phyloP scores from a whole-genome alignment of 306 rosid genomes.

The Corylus americana region DNA sequence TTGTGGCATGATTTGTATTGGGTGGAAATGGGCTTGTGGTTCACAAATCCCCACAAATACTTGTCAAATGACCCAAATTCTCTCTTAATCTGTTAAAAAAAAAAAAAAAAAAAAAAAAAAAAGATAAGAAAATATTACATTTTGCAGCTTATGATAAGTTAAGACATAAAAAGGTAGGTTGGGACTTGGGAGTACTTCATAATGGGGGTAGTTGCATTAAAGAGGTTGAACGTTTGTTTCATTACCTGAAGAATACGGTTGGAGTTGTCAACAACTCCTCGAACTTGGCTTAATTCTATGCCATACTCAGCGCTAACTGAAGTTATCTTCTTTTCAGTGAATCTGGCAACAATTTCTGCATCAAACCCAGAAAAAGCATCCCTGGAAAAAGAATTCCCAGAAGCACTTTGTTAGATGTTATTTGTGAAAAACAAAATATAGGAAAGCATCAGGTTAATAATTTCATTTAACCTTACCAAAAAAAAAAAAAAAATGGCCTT shows the following conservation, averaged over 20 bases:
- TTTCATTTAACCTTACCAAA: background rate
- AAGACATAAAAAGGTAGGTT: background rate
- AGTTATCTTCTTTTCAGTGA: constrained; percentile 79
- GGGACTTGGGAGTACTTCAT: background rate
- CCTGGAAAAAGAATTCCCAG: constrained; percentile 39
- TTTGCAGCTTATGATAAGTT: constrained; percentile 16
- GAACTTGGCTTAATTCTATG: constrained; percentile 80
- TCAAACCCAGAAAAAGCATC: constrained; percentile 84
- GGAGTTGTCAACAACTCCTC: constrained; percentile 93
- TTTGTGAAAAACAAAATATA: background rate
- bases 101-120: background rate
- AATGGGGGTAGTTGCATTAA: background rate
- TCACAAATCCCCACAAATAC: constrained; percentile 92
- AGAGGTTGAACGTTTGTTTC: background rate
- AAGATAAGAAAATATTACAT: background rate
- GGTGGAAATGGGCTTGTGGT: constrained; percentile 72
- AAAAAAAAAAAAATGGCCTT: background rate
- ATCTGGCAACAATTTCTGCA: constrained; percentile 67
- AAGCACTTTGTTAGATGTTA: background rate
- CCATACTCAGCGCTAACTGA: constrained; percentile 65
- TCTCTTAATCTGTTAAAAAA: constrained; percentile 54
- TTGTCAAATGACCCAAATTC: constrained; percentile 79
- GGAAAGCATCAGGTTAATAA: background rate
- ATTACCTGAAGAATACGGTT: constrained; percentile 76
- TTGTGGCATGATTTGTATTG: constrained; percentile 86